Evolutionary conservation across 441 rosid species (phyloP).

Genomic region (Pelargonium fulgidum): DNA sequence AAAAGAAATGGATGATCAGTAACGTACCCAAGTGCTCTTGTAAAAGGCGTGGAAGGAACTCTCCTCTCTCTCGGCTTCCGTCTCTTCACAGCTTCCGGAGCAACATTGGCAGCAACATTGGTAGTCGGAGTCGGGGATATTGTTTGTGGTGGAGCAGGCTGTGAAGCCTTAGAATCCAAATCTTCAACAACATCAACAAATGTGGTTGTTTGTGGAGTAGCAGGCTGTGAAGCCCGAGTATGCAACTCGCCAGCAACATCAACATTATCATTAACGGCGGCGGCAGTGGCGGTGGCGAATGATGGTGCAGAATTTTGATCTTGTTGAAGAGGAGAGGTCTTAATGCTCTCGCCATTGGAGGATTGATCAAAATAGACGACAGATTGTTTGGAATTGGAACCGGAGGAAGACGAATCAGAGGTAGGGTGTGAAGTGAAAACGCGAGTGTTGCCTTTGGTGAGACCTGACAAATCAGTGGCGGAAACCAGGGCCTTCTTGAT

Average conservation of each 20-base stretch:
- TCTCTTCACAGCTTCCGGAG: slow-evolving; percentile 37
- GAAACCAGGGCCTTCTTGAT: slow-evolving; percentile 55
- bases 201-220: too few species aligned
- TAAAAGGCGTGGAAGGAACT: slow-evolving; percentile 83
- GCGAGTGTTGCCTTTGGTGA: slow-evolving; percentile 61
- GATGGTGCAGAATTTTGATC: neutral
- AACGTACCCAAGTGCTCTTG: slow-evolving; percentile 74
- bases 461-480: slow-evolving; percentile 67
- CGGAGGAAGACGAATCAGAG: neutral
- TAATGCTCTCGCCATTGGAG: too few species aligned
- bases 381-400: slow-evolving; percentile 39
- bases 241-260: too few species aligned
- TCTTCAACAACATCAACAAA: neutral
- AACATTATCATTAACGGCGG: too few species aligned
- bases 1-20: neutral
- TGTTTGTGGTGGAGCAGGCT: neutral
- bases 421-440: slow-evolving; percentile 38
- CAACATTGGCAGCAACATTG: slow-evolving; percentile 11
- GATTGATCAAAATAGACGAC: slow-evolving; percentile 48
- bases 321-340: neutral
- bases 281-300: too few species aligned
- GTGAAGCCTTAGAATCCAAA: neutral
- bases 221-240: too few species aligned
- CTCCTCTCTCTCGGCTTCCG: slow-evolving; percentile 76
- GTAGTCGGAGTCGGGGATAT: neutral